Conservation (phyloP, 2,329 filamentous ascomycete genomes). For the Scytalidium sp. region DNA sequence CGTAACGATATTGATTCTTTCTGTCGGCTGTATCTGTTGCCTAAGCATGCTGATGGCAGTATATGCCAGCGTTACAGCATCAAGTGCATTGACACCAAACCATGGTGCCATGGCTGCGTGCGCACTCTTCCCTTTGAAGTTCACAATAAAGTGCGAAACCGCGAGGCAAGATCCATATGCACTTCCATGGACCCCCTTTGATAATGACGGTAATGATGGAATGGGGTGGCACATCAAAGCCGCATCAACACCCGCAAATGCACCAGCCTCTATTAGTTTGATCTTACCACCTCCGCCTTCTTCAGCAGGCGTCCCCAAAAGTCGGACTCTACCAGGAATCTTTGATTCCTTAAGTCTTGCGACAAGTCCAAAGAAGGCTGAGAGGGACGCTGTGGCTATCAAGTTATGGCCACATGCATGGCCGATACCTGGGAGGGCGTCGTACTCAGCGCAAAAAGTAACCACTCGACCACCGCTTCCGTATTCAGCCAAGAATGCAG, state of each 20-base stretch:
- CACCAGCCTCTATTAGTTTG: constrained; percentile 35
- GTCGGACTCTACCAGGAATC: constrained; percentile 14
- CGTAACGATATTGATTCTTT: constrained; percentile 13
- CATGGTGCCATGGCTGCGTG: constrained; percentile 33
- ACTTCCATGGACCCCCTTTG: background rate
- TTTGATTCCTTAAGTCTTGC: constrained; percentile 10
- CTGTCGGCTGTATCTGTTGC: constrained; percentile 14
- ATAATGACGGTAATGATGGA: background rate
- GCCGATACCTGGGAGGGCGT: constrained; percentile 35
- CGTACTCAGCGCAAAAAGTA: constrained; percentile 41
- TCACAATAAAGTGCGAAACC: background rate
- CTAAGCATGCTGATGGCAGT: constrained; percentile 22
- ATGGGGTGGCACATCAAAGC: constrained; percentile 33
- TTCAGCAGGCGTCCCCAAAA: constrained; percentile 15
- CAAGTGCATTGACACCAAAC: constrained; percentile 34
- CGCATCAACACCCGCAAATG: constrained; percentile 32
- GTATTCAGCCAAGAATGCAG: constrained; percentile 43
- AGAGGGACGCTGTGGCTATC: constrained; percentile 31
- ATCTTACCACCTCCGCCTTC: constrained; percentile 30
- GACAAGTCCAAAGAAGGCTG: constrained; percentile 30
- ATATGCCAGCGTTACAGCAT: constrained; percentile 30
- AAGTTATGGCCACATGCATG: constrained; percentile 38
- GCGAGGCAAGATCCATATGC: background rate
- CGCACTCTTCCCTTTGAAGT: constrained; percentile 22
- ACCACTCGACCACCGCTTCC: constrained; percentile 39